Base-by-base conservation (phyloP, 306 rosid species). In the Benincasa hispida region DNA sequence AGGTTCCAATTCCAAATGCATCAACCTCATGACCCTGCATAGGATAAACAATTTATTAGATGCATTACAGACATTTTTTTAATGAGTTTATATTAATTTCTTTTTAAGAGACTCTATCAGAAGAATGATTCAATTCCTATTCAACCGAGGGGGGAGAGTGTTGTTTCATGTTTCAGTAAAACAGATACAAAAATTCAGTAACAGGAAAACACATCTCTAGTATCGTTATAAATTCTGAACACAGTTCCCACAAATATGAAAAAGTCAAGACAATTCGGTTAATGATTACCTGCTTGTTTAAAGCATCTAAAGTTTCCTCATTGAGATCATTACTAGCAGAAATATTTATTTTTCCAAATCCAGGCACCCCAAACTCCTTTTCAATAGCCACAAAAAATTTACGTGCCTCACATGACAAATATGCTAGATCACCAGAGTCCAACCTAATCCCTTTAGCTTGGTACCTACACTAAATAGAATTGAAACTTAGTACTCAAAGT, bases 241-340 rank as follows among this genome's bases (percentile, higher is more conserved):
- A 25, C 73, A 41, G 42, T 24, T 69, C 24, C 24, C 39, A 69
- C 13, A 69, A 15, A 45, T 45, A 47, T 47, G 47, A 25, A 35
- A 22, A 45, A 70, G 45, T 6, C 35, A 25, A 69, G 35, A 45
- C 60, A 22, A 10, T 25, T 47, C 3, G 39, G 15, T 12, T 4
- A 58, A 61, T 9, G 48, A 58, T 79, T 77, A 89, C 98, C 97
- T 93, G 98, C 88, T 93, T 93, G 81, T 93, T 93, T 84, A 91
- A 85, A 81, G 97, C 98, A 85, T 93, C 98, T 86, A 91, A 80
- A 41, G 98, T 93, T 87, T 91, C 98, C 84, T 93, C 98, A 68
- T 93, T 93, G 42, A 93, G 97, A 80, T 93, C 97, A 84, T 93
- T 93, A 82, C 98, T 91, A 72, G 97, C 97, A n/a, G 96, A 86